phyloP scores from a whole-genome alignment of 2,329 filamentous ascomycete genomes.

The Penicillium verrucosum region DNA sequence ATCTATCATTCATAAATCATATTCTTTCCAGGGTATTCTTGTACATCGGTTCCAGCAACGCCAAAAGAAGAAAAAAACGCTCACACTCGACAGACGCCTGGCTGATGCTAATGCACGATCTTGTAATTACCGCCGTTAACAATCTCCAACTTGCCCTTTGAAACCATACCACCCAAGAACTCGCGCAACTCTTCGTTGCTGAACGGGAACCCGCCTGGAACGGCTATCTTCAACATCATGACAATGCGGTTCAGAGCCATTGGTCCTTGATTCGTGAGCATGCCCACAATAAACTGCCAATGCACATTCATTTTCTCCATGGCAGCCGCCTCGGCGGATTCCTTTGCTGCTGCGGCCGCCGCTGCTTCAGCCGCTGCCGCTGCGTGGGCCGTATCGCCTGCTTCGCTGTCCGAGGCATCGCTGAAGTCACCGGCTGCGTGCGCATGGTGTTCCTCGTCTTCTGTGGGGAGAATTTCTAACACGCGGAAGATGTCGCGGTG shows the following conservation, averaged over 20 bases:
- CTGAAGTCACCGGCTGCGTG: slow-evolving; percentile 18
- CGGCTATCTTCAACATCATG: slow-evolving; percentile 93
- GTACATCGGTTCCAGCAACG: slow-evolving; percentile 9
- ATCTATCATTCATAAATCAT: slow-evolving; percentile 1
- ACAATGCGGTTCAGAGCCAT: slow-evolving; percentile 79
- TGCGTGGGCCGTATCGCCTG: slow-evolving; percentile 30
- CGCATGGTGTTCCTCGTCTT: slow-evolving; percentile 26
- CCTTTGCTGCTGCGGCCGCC: slow-evolving; percentile 42
- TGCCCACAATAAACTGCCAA: slow-evolving; percentile 87
- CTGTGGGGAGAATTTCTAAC: slow-evolving; percentile 51
- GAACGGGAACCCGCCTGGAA: slow-evolving; percentile 84
- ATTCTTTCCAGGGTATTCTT: not conserved
- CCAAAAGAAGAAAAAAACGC: slow-evolving; percentile 2
- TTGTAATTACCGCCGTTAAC: slow-evolving; percentile 66
- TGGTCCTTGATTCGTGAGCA: slow-evolving; percentile 87
- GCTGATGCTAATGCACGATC: slow-evolving; percentile 30
- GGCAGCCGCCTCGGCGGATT: slow-evolving; percentile 55
- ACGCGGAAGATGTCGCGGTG: slow-evolving; percentile 55
- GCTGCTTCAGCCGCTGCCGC: slow-evolving; percentile 42
- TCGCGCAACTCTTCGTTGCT: slow-evolving; percentile 82
- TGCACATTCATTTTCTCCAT: slow-evolving; percentile 72
- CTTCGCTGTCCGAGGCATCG: slow-evolving; percentile 19
- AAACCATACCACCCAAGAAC: slow-evolving; percentile 76
- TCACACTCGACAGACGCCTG: not conserved
- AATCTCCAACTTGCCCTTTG: slow-evolving; percentile 66